Conservation (phyloP, 2,329 filamentous ascomycete species). For the Aspergillus awamori region DNA sequence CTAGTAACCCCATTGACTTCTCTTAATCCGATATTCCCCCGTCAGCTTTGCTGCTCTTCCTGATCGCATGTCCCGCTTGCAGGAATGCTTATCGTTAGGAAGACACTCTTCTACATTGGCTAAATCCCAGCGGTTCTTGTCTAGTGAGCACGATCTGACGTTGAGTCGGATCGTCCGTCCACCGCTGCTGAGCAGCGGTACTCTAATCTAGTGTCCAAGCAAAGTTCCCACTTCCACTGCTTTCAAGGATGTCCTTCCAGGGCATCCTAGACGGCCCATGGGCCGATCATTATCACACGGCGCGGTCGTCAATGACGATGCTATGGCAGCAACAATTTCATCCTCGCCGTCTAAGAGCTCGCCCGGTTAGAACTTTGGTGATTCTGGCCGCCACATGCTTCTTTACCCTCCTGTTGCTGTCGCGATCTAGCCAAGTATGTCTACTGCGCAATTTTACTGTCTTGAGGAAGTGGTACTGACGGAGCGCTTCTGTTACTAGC, state of each 20-base stretch:
- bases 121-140: conserved; percentile 3
- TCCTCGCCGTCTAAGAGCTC: conserved; percentile 31
- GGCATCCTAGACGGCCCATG: conserved; percentile 27
- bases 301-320: conserved; percentile 22
- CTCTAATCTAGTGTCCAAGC: background rate
- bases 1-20: background rate
- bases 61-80: conserved; percentile 2
- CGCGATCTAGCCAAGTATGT: conserved; percentile 23
- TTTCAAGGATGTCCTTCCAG: conserved; percentile 30
- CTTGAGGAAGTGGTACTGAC: background rate
- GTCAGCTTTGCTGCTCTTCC: background rate
- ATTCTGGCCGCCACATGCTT: conserved; percentile 25
- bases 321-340: conserved; percentile 29
- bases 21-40: conserved; percentile 3
- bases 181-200: conserved; percentile 9
- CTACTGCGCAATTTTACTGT: background rate
- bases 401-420: conserved; percentile 27
- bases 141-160: background rate
- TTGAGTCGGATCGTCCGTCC: conserved; percentile 1
- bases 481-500: conserved; percentile 16
- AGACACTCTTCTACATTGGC: conserved; percentile 3
- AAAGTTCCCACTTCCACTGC: background rate
- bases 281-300: conserved; percentile 29
- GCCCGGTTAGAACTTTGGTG: conserved; percentile 29
- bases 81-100: conserved; percentile 8